These are phyloP conservation scores for Colletotrichum cordylinicola DNA, from an alignment of 2,329 filamentous ascomycete species.

Conservation along the genomic window DNA sequence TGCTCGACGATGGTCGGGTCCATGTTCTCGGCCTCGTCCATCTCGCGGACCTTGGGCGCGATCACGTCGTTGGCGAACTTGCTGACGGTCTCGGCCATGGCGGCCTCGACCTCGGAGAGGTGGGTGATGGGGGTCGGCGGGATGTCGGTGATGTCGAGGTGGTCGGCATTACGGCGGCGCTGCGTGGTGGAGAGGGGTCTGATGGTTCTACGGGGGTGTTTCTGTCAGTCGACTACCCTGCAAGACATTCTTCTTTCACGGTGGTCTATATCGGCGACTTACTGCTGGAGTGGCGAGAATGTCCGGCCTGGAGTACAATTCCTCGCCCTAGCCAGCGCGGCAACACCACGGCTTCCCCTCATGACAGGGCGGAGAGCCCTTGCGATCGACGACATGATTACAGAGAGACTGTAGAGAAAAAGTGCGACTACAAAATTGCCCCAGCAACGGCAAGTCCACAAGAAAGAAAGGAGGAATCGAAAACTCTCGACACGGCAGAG, in stretches of 20 bases:
- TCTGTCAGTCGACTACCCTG: not conserved
- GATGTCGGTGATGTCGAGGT: slow-evolving; percentile 73
- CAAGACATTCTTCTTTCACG: not conserved
- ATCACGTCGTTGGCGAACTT: slow-evolving; percentile 92
- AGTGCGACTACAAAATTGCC: not conserved
- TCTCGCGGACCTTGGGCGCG: slow-evolving; percentile 89
- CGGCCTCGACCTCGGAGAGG: slow-evolving; percentile 84
- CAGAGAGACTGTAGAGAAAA: slow-evolving; percentile 18
- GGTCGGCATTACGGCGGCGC: slow-evolving; percentile 53
- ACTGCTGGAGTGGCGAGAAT: slow-evolving; percentile 32
- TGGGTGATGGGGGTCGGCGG: slow-evolving; percentile 93
- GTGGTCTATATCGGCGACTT: slow-evolving; percentile 17
- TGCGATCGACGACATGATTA: slow-evolving; percentile 53
- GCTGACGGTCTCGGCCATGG: slow-evolving; percentile 88
- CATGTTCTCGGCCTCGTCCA: slow-evolving; percentile 98
- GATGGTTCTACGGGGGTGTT: slow-evolving; percentile 28
- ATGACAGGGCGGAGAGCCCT: slow-evolving; percentile 58
- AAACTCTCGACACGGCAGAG: not conserved
- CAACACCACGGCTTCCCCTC: slow-evolving; percentile 45
- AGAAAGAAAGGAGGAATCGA: not conserved
- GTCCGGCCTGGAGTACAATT: slow-evolving; percentile 23
- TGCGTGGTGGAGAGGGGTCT: slow-evolving; percentile 68
- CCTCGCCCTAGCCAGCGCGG: slow-evolving; percentile 28
- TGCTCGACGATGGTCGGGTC: slow-evolving; percentile 87
- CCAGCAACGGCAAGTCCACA: not conserved